A percentile compares a stretch with the other conserved stretches of the same genome.
Evolutionary conservation across 2,329 filamentous ascomycete genomes (phyloP).

Genomic region (Chrysoporthe deuterocubensis): DNA sequence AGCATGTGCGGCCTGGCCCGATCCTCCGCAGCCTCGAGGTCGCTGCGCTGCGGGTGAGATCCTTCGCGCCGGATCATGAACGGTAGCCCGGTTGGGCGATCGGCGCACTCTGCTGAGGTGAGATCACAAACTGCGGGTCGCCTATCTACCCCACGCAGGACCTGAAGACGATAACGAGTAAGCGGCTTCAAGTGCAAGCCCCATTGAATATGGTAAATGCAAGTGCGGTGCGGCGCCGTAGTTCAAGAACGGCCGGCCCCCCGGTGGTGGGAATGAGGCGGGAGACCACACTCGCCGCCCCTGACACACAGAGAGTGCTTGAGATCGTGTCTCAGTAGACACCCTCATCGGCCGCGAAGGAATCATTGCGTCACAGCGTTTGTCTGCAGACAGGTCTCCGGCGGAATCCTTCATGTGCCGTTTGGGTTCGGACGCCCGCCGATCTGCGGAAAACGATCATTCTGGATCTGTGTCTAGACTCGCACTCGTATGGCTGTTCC

Average conservation of each 20-base stretch:
- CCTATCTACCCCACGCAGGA: not conserved
- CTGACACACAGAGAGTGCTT: not conserved
- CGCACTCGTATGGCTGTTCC: too few relatives aligned
- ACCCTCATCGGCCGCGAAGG: not conserved
- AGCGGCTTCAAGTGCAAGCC: not conserved
- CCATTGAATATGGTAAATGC: not conserved
- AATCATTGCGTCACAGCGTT: not conserved
- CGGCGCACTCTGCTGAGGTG: not conserved
- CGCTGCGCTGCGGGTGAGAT: not conserved
- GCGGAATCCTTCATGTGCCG: not conserved
- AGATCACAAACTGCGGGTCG: not conserved
- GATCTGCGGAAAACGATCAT: not conserved
- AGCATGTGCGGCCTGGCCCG: not conserved
- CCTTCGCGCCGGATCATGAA: slow-evolving; percentile 1
- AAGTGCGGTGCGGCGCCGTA: not conserved
- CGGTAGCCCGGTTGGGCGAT: too few relatives aligned
- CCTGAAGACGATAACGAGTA: too few relatives aligned
- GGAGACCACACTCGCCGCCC: not conserved
- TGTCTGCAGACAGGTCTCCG: not conserved
- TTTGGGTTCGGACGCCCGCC: not conserved
- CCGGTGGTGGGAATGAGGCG: not conserved
- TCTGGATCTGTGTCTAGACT: not conserved
- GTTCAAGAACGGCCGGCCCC: not conserved
- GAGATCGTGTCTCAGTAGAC: not conserved
- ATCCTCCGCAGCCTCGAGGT: not conserved